A percentile compares a stretch with the other conserved stretches of the same genome.
These are phyloP conservation scores for Galerina sulciceps DNA, from an alignment of 768 basidiomycete genomes.

Conservation along the genomic window DNA sequence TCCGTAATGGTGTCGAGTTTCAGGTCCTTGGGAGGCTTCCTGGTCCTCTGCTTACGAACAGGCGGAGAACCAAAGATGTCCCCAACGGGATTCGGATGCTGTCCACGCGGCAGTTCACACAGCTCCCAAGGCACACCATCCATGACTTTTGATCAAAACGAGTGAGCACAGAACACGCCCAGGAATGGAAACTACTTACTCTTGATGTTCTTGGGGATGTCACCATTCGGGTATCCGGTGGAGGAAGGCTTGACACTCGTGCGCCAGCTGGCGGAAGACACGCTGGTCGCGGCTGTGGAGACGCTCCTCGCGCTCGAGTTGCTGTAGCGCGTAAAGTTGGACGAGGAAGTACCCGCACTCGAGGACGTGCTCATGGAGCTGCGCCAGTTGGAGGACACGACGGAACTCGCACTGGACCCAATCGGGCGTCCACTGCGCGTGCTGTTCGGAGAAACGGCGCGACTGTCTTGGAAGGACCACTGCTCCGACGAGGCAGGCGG, in stretches of 20 bases:
- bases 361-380: slow-evolving; percentile 74
- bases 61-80: slow-evolving; percentile 68
- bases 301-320: slow-evolving; percentile 74
- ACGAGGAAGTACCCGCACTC: slow-evolving; percentile 70
- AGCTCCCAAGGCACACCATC: slow-evolving; percentile 80
- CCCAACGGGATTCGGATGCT: slow-evolving; percentile 61
- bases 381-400: slow-evolving; percentile 76
- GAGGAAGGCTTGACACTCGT: slow-evolving; percentile 45
- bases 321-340: slow-evolving; percentile 81
- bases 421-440: slow-evolving; percentile 50
- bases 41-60: slow-evolving; percentile 66
- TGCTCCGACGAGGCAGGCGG: slow-evolving; percentile 28
- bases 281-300: slow-evolving; percentile 81
- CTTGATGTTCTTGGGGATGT: slow-evolving; percentile 78
- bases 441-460: slow-evolving; percentile 64
- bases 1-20: slow-evolving; percentile 79
- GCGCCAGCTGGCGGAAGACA: slow-evolving; percentile 78
- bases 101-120: slow-evolving; percentile 67
- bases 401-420: slow-evolving; percentile 64
- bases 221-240: slow-evolving; percentile 31
- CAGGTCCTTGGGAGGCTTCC: slow-evolving; percentile 63
- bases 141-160: slow-evolving; percentile 59
- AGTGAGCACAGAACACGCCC: slow-evolving; percentile 7
- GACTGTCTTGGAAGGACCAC: slow-evolving; percentile 38
- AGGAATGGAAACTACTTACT: slow-evolving; percentile 49